Evolutionary conservation across 2,329 filamentous ascomycete genomes (phyloP), one percentile per base, ranked within the genome.

Genomic region (Macrophomina pseudophaseolina): DNA sequence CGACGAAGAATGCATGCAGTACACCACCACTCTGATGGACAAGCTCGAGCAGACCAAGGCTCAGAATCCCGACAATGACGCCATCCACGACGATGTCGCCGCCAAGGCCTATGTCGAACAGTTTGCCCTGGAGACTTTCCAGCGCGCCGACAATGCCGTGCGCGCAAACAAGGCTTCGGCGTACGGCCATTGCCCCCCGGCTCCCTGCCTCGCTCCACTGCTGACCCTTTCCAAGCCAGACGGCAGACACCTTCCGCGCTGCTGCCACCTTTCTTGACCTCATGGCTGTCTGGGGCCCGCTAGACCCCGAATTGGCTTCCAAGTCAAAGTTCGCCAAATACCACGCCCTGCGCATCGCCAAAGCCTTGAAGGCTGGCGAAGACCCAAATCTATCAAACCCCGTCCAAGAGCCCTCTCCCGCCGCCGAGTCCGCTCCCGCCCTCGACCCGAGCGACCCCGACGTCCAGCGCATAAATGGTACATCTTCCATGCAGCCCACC

Each of bases 281-380:
- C 5, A 86, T 92, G 66, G 90, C 90, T 70, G 91, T 97, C 73
- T 99, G 94, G 93, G 90, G 88, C 5, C 80, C 87, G 0, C 81
- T 90, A 11, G 92, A 97, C 40, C 80, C 86, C 0, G 93, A 98
- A 74, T 88, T 90, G 23, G 84, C 88, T 46, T 87, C 93, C 65
- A 98, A 97, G 83, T 93, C 94, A 80, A 97, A 96, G 78, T 99
- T 92, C 76, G 93, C 94, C 49, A 99, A 98, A 79, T 99, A 92
- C 86, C 96, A 98, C 77, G 94, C 94, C 2, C 83, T 94, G 42
- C 88, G 95, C 67, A 99, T 99, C 74, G 85, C 91, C 16, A 97
- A 92, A 79, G 95, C 95, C 11, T 86, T 97, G 73, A 95, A 94
- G 74, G 91, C 94, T 48, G 93, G 93, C 64, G 90, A 92, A 70